A percentile compares a stretch with the other conserved stretches of the same genome.
Evolutionary conservation across 1,139 yeast genomes (phyloP).

Genomic region (Hyphopichia khmerensis): DNA sequence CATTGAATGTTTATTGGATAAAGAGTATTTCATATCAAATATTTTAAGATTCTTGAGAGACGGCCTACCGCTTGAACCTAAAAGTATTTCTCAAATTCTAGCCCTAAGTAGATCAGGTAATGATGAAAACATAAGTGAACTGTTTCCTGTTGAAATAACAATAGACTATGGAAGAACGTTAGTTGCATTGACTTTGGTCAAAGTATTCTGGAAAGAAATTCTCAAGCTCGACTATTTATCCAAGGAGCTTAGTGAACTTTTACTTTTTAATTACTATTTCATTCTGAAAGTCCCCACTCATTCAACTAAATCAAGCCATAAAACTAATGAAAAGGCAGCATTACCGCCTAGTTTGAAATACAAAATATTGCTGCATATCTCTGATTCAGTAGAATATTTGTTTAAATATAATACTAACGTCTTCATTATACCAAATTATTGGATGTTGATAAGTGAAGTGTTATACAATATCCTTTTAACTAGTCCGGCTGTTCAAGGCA

Average conservation of each 20-base stretch:
- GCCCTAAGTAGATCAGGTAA: constrained; percentile 10
- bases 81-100: constrained; percentile 19
- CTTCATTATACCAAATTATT: constrained; percentile 73
- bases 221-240: constrained; percentile 52
- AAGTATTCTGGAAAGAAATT: constrained; percentile 72
- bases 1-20: constrained; percentile 66
- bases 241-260: constrained; percentile 58
- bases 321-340: constrained; percentile 1
- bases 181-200: constrained; percentile 53
- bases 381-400: constrained; percentile 41
- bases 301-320: constrained; percentile 3
- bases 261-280: constrained; percentile 42
- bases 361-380: constrained; percentile 23
- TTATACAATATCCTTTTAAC: constrained; percentile 38
- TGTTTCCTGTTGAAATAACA: constrained; percentile 18
- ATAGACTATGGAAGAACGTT: constrained; percentile 38
- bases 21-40: constrained; percentile 60
- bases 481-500: constrained; percentile 29
- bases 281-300: constrained; percentile 26
- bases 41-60: constrained; percentile 55
- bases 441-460: constrained; percentile 59
- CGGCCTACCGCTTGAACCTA: constrained; percentile 46
- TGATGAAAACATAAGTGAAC: constrained; percentile 9
- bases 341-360: constrained; percentile 17
- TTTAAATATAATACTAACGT: constrained; percentile 64